These are phyloP conservation scores for Pseudogymnoascus sp. DNA, from an alignment of 2,329 filamentous ascomycete genomes.

Conservation along the genomic window DNA sequence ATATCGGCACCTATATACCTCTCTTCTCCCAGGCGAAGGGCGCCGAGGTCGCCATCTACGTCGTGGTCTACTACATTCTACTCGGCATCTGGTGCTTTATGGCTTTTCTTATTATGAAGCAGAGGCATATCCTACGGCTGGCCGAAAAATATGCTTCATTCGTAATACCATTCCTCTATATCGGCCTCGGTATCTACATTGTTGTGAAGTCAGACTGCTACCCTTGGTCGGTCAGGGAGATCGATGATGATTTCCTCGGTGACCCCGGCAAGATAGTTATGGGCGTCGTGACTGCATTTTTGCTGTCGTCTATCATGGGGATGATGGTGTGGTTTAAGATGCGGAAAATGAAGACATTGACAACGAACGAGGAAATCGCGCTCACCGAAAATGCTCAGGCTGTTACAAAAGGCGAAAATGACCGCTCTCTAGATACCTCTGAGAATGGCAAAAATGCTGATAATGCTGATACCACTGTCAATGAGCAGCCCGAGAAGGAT, in stretches of 20 bases:
- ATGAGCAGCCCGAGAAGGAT: not conserved
- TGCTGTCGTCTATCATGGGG: not conserved
- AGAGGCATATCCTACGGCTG: conserved; percentile 27
- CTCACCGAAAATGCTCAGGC: not conserved
- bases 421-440: not conserved
- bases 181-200: conserved; percentile 29
- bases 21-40: conserved; percentile 28
- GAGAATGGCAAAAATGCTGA: not conserved
- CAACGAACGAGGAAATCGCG: not conserved
- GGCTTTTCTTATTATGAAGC: conserved; percentile 26
- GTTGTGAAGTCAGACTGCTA: conserved; percentile 28
- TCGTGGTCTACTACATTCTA: conserved; percentile 28
- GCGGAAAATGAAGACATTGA: not conserved
- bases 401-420: not conserved
- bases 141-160: conserved; percentile 11
- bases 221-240: conserved; percentile 28
- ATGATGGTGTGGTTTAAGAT: not conserved
- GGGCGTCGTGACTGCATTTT: not conserved
- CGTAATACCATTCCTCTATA: conserved; percentile 27
- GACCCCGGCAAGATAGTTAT: not conserved
- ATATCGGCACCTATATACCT: conserved; percentile 30
- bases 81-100: conserved; percentile 27
- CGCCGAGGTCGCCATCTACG: conserved; percentile 28
- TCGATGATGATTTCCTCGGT: conserved; percentile 22
- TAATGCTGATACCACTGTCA: not conserved